phyloP scores from a whole-genome alignment of 306 rosid species.

The Ochetophila trinervis region DNA sequence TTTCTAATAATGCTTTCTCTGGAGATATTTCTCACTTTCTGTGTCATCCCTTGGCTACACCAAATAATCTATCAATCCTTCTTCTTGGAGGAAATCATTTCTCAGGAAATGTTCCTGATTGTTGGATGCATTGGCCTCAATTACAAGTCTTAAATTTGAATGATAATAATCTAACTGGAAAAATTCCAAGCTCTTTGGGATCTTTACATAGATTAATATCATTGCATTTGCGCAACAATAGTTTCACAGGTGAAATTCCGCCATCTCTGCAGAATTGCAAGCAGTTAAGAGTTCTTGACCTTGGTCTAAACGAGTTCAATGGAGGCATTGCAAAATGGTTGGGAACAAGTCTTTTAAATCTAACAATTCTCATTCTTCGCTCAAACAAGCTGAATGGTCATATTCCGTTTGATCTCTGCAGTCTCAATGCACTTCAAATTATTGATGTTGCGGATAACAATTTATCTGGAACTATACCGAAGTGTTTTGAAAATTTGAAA shows the following conservation, averaged over 20 bases:
- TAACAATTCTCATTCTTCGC: constrained; percentile 11
- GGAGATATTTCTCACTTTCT: background rate
- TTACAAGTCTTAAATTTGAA: background rate
- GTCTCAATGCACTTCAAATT: too few species aligned
- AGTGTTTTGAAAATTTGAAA: too few species aligned
- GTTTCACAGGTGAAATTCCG: constrained; percentile 9
- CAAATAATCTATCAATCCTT: background rate
- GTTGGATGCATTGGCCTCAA: constrained; percentile 7
- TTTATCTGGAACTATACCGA: too few species aligned
- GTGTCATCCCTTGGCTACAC: background rate
- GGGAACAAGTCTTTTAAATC: background rate
- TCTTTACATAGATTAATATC: background rate
- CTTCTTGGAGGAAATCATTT: constrained; percentile 5
- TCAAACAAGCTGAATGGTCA: too few species aligned
- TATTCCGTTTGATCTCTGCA: too few species aligned
- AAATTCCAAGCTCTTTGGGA: constrained; percentile 16
- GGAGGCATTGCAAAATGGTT: constrained; percentile 25
- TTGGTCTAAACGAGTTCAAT: background rate
- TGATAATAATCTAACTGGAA: constrained; percentile 10
- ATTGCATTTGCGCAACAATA: constrained; percentile 16
- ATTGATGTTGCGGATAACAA: too few species aligned
- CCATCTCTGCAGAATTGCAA: background rate
- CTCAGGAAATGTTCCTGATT: constrained; percentile 8
- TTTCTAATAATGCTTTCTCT: constrained; percentile 4
- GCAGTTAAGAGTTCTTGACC: background rate